A percentile compares a stretch with the other conserved stretches of the same genome.
phyloP scores from a whole-genome alignment of 2,329 filamentous ascomycete species.

The Cladosporium sp. region DNA sequence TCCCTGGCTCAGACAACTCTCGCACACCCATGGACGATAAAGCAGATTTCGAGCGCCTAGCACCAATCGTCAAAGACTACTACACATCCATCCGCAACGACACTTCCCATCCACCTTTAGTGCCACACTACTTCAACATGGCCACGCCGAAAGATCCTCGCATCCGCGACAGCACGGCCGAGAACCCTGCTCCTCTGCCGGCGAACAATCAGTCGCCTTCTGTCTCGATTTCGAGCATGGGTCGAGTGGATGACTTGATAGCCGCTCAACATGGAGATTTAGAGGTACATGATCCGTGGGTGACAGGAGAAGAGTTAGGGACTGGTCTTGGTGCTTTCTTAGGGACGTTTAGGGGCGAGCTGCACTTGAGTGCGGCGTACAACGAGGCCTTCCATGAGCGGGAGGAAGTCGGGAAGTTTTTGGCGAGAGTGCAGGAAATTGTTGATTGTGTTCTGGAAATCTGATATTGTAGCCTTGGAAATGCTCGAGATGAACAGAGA shows the following conservation, averaged over 20 bases:
- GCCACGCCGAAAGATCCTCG: slow-evolving; percentile 7
- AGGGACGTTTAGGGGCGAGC: slow-evolving; percentile 4
- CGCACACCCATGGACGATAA: not conserved
- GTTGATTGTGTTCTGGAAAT: not conserved
- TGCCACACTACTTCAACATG: slow-evolving; percentile 10
- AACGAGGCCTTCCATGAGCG: slow-evolving; percentile 3
- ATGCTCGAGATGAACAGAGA: too few species aligned
- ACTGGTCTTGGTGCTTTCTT: slow-evolving; percentile 2
- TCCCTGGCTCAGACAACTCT: not conserved
- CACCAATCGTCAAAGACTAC: slow-evolving; percentile 4
- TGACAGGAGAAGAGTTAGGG: slow-evolving; percentile 6
- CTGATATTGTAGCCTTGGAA: not conserved
- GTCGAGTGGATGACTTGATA: not conserved
- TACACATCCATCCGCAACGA: slow-evolving; percentile 3
- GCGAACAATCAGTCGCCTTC: not conserved
- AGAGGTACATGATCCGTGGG: not conserved
- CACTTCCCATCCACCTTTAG: not conserved
- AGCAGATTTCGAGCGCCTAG: slow-evolving; percentile 4
- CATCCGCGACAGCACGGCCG: not conserved
- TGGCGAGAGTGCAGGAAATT: slow-evolving; percentile 3
- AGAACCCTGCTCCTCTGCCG: not conserved
- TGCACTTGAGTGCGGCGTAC: slow-evolving; percentile 1
- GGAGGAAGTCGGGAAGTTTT: not conserved
- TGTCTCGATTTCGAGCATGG: slow-evolving; percentile 8
- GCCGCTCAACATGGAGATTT: not conserved